Conservation (phyloP, 164 flowering plant genomes). For the Kalanchoe fedtschenkoi region DNA sequence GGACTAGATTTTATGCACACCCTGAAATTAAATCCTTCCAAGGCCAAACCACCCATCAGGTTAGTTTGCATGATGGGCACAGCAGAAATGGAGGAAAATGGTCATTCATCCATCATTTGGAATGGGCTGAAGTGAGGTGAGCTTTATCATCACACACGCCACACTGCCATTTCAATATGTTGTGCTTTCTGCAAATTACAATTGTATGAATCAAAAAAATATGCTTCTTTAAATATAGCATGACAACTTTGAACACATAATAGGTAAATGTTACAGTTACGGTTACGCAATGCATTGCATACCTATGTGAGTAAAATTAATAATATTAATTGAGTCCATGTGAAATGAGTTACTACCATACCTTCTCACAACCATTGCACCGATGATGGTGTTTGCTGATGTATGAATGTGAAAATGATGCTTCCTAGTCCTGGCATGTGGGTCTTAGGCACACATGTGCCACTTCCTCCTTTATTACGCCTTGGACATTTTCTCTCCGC, state of each 20-base stretch:
- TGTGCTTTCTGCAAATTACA: too few species aligned
- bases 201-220: too few species aligned
- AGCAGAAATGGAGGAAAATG: too few species aligned
- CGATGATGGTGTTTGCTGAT: not conserved
- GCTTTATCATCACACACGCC: too few species aligned
- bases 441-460: not conserved
- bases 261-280: not conserved
- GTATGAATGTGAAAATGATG: not conserved
- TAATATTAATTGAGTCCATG: not conserved
- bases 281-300: not conserved
- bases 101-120: too few species aligned
- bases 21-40: too few species aligned
- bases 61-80: too few species aligned
- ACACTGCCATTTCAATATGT: too few species aligned
- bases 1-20: too few species aligned
- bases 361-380: not conserved
- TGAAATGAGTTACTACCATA: slow-evolving; percentile 1
- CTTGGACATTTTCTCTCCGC: not conserved
- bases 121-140: too few species aligned
- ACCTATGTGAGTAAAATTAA: not conserved
- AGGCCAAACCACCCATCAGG: too few species aligned
- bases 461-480: not conserved
- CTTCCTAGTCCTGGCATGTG: not conserved
- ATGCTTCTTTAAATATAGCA: too few species aligned
- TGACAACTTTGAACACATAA: not conserved